Evolutionary conservation across 345 rosid species (phyloP), one percentile per base, ranked within the genome.

Genomic region (Laguncularia racemosa): DNA sequence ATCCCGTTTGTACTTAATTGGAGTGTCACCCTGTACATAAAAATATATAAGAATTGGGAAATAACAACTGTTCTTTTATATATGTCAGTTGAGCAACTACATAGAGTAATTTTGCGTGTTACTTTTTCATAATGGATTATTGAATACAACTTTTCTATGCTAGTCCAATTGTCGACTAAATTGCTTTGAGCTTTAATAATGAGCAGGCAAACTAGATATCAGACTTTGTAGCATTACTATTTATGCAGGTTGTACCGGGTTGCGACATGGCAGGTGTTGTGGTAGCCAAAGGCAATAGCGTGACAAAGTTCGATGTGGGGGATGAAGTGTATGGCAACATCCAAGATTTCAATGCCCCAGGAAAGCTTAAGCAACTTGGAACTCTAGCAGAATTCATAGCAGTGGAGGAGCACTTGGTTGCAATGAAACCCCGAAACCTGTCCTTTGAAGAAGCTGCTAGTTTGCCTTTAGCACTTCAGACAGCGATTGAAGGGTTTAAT

Each of bases 391-490:
- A 73, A 62, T 76, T 70, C 69, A 60, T 46, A 55, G 70, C 48
- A 0, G 76, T 73, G 50, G 84, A 79, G 62, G 78, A 79, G 56
- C 65, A 57, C 54, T 20, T 79, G 67, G 66, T 71, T 13, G 84
- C 72, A 21, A 33, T 15, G 50, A 79, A 73, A 58, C 84, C 84
- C 3, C 52, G 38, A 52, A 63, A 55, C 55, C 59, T 79, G 14
- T 67, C 81, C 48, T 79, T 73, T 18, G 84, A 76, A 61, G 76
- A 79, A 53, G 84, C 84, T 6, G 81, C 84, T 0, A 73, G 84
- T 64, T 66, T 79, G 67, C 84, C 84, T 16, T 55, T 79, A 16
- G 84, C 80, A 6, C 63, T 70, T 59, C 76, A 79, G 65, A 79
- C 84, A 18, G 84, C 81, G 33, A 55, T 70, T 0, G 74, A 79